Evolutionary conservation across 768 basidiomycete genomes (phyloP).

Genomic region (Chalciporus piperatus): DNA sequence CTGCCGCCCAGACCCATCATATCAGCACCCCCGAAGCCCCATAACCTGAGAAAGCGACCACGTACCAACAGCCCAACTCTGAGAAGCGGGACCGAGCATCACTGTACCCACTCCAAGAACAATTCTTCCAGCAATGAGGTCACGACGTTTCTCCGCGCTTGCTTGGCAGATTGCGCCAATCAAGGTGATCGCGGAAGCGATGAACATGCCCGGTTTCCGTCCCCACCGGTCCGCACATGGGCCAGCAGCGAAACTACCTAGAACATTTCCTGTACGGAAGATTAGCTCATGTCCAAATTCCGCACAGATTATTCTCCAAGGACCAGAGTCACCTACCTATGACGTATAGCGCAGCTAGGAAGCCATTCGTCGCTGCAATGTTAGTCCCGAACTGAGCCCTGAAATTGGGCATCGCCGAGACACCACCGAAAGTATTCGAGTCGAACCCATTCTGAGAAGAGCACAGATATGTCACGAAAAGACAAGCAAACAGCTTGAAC

Average conservation of each 20-base stretch:
- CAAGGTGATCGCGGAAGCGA: constrained; percentile 18
- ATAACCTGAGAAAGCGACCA: background rate
- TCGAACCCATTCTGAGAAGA: constrained; percentile 29
- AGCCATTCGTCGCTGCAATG: constrained; percentile 21
- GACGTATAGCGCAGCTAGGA: constrained; percentile 28
- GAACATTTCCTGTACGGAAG: constrained; percentile 19
- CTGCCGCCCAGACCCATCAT: background rate
- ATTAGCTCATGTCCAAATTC: no score
- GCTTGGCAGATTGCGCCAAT: constrained; percentile 16
- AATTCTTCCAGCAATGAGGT: constrained; percentile 20
- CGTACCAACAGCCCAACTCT: constrained; percentile 9
- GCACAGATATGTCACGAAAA: constrained; percentile 28
- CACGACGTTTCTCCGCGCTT: constrained; percentile 10
- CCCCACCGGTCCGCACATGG: constrained; percentile 21
- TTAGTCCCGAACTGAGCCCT: constrained; percentile 25
- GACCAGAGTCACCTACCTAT: constrained; percentile 7
- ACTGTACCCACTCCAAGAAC: constrained; percentile 18
- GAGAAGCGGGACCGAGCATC: constrained; percentile 11
- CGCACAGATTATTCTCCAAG: no score
- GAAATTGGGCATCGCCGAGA: constrained; percentile 27
- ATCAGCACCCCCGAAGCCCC: no score
- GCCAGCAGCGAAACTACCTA: constrained; percentile 23
- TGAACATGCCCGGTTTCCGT: constrained; percentile 25
- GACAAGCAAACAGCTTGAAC: constrained; percentile 8
- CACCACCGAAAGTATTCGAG: constrained; percentile 28